Percentiles rank a stretch among this genome's conserved stretches.
phyloP scores from a whole-genome alignment of 352 stramenopile species.

The Elongisporangium senticosum region DNA sequence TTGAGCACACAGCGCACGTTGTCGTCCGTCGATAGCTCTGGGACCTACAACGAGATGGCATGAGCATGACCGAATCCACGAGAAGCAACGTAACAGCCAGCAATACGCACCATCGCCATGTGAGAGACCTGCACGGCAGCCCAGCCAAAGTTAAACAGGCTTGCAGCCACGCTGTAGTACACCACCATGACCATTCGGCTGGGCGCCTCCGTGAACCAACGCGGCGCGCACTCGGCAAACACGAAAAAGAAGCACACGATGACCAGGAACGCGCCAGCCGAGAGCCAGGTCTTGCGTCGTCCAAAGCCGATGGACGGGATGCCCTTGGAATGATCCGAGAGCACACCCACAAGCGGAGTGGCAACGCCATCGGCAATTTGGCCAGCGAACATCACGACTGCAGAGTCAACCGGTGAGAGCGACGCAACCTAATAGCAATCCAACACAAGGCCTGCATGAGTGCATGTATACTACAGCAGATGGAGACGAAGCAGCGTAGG shows the following conservation, averaged over 20 bases:
- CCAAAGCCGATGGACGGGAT: constrained; percentile 61
- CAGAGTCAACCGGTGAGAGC: constrained; percentile 71
- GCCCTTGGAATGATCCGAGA: constrained; percentile 62
- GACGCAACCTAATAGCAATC: constrained; percentile 20
- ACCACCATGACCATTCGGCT: constrained; percentile 55
- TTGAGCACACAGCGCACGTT: constrained; percentile 79
- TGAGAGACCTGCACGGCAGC: constrained; percentile 79
- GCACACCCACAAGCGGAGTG: constrained; percentile 72
- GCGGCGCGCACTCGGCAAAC: constrained; percentile 56
- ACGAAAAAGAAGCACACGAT: constrained; percentile 85
- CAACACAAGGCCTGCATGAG: neutral
- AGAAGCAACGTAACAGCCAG: neutral
- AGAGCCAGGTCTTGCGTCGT: constrained; percentile 71
- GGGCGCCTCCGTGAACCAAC: constrained; percentile 47
- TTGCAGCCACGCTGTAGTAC: constrained; percentile 74
- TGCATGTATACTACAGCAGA: neutral
- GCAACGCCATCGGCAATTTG: constrained; percentile 79
- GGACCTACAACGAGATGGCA: constrained; percentile 27
- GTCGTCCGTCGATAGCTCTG: constrained; percentile 69
- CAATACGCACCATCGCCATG: constrained; percentile 66
- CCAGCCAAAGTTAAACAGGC: constrained; percentile 84
- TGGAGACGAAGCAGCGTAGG: neutral
- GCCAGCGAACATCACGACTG: constrained; percentile 82
- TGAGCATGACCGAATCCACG: neutral
- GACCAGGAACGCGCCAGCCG: constrained; percentile 62